Base-by-base conservation (phyloP, 1,284 basidiomycete genomes). In the Ustilago shanxiensis region DNA sequence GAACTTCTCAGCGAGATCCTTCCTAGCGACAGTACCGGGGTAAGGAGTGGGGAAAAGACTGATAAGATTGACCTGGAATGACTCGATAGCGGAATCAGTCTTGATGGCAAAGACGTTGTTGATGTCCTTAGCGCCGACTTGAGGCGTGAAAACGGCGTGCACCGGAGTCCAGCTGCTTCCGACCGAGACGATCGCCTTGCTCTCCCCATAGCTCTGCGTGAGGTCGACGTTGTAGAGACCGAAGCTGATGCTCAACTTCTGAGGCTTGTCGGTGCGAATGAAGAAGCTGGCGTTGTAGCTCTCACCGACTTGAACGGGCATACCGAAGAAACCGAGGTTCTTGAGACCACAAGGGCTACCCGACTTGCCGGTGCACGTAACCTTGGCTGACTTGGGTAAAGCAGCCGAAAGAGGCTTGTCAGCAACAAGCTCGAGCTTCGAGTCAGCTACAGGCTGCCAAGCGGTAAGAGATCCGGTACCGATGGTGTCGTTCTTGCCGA, bases 1-100 rank as follows among this genome's bases (percentile, higher is more conserved):
- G 60, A 92, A 33, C 62, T 90, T 90, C 79, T 90, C 87, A 1
- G 91, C 91, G 49, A 93, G 86, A 82, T 93, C 92, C 54, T 69
- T 73, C 13, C 84, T 61, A n/a, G 49, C 77, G 1, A 66, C 66
- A 8, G 80, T 79, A 50, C 60, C 77, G n/a, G 63, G 44, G 37
- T 35, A 80, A 2, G 79, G 71, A 3, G 49, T 47, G 3, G 80
- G 80, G 70, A 80, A 79, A 22, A 82, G 49, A 29, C 72, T 77
- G 52, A 80, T 58, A 4, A 82, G 53, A 60, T 80, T 73, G 52
- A 82, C 41, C 60, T 80, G 72, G 66, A 80, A 69, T 6, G 60
- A 53, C 6, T 33, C 61, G 44, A 49, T 45, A 2, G 41, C 41
- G n/a, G 51, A 37, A 13, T 72, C 41, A n/a, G 72, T 62, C 29